Evolutionary conservation across 192 early-diverging fungal genomes (phyloP), one percentile per base, ranked within the genome.

Genomic region (Paraglomus brasilianum): DNA sequence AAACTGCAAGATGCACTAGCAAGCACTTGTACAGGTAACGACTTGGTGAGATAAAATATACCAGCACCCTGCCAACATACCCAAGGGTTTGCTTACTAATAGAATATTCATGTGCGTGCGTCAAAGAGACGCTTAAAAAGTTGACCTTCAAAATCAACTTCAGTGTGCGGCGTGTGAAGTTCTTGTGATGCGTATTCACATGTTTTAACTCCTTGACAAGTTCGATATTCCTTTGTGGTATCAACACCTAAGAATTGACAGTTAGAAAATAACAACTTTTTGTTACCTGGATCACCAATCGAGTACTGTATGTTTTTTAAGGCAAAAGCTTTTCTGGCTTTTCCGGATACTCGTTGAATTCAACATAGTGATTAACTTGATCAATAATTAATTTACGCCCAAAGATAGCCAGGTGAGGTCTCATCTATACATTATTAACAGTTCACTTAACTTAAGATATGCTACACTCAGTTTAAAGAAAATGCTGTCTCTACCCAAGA

Each of bases 321-420:
- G 19, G 4, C 15, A 61, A 61, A 44, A 17, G n/a, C n/a, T 2
- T 61, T 21, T 30, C 24, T 61, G 14, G 17, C 59, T 14, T 61
- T n/a, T 14, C 15, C 10, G 59, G 59, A 44, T 61, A 61, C 42
- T 61, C 42, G 9, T 61, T 40, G 36, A 61, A 43, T 44, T 45
- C 59, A 59, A 36, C 30, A 41, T 56, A 56, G 21, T 56, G 38
- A 11, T 22, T 11, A 21, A 56, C 53, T 56, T 56, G 17, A 21
- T 15, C 13, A 11, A 22, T 11, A 5, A 13, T 24, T 56, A 56
- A 56, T 10, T 56, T 56, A 5, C 21, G 4, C 1, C 53, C 53
- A 56, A 56, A 56, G 11, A 36, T 17, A 11, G 19, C 53, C 30
- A 30, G 30, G 30, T 30, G 30, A 30, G 30, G 30, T 30, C 30